Percentiles rank a stretch among this genome's conserved stretches.
Conservation (phyloP, 2,329 filamentous ascomycete genomes). For the Trichoderma semiorbis region DNA sequence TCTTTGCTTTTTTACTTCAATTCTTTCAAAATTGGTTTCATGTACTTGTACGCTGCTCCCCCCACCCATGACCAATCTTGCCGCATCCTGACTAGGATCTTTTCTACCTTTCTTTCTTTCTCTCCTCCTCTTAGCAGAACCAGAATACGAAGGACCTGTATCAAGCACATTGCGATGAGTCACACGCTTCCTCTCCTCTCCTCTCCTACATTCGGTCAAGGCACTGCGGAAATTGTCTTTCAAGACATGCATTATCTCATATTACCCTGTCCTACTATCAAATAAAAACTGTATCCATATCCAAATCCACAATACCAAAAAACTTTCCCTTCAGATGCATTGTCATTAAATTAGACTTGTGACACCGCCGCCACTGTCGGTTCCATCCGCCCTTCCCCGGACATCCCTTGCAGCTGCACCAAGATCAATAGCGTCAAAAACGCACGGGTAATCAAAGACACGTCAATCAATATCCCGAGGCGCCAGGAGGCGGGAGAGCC, state of each 20-base stretch:
- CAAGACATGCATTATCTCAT: constrained; percentile 12
- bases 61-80: not conserved
- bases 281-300: not conserved
- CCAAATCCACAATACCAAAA: not conserved
- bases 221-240: constrained; percentile 4
- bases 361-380: not conserved
- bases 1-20: not conserved
- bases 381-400: not conserved
- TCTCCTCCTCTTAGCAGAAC: not conserved
- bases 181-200: not conserved
- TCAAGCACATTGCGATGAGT: not conserved
- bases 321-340: not conserved
- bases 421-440: not conserved
- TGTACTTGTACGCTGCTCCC: not conserved
- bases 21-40: not conserved
- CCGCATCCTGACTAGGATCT: not conserved
- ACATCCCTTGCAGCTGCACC: not conserved
- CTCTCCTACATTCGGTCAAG: not conserved
- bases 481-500: constrained; percentile 44
- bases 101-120: not conserved
- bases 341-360: not conserved
- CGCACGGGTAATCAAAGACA: not conserved
- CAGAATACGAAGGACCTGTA: not conserved
- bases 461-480: constrained; percentile 11
- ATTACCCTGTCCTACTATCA: not conserved